These are phyloP conservation scores for Argentina anserina DNA, from an alignment of 306 rosid genomes.

Conservation along the genomic window DNA sequence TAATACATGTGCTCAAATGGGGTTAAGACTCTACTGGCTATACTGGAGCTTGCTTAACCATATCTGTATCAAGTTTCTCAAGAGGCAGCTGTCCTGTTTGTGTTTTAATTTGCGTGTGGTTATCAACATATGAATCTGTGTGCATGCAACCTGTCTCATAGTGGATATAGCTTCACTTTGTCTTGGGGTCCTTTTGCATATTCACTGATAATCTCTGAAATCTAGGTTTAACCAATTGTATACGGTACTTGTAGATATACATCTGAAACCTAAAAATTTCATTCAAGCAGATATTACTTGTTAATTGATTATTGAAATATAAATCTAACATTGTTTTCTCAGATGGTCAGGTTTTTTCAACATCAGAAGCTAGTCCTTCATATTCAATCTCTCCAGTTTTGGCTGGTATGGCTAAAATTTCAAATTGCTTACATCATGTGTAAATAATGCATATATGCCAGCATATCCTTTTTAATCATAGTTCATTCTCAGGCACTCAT, in stretches of 20 bases:
- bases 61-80: too few species aligned
- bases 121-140: not conserved
- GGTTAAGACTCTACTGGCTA: not conserved
- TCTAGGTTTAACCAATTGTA: not conserved
- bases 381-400: conserved; percentile 75
- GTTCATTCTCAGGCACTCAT: conserved; percentile 50
- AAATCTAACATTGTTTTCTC: conserved; percentile 15
- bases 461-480: conserved; percentile 20
- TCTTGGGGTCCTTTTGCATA: not conserved
- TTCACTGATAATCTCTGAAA: not conserved
- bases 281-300: not conserved
- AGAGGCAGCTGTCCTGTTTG: not conserved
- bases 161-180: not conserved
- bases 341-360: conserved; percentile 89
- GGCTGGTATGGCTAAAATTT: conserved; percentile 69
- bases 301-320: not conserved
- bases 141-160: not conserved
- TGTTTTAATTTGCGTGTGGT: not conserved
- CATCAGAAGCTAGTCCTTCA: conserved; percentile 82
- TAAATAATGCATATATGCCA: conserved; percentile 14
- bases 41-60: not conserved
- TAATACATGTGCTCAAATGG: not conserved
- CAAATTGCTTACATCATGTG: conserved; percentile 2
- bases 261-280: not conserved
- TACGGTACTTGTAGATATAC: not conserved